Percentiles rank a stretch among this genome's conserved stretches.
Evolutionary conservation across 2,329 filamentous ascomycete species (phyloP).

Genomic region (Neonectria sp.): DNA sequence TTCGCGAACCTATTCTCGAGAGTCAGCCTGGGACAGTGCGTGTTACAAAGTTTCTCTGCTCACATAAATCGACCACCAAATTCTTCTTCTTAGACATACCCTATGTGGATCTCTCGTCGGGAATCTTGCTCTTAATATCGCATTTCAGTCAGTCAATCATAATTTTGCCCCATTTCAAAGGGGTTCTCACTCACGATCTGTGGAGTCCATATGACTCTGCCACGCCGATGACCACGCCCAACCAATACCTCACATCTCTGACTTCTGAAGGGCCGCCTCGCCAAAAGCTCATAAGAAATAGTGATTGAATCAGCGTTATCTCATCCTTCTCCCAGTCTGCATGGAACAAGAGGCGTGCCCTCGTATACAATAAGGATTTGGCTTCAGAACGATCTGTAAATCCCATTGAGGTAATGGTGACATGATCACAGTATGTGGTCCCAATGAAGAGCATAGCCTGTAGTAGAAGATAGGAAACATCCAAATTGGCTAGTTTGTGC

Average conservation of each 20-base stretch:
- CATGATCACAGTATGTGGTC: constrained; percentile 66
- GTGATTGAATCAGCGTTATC: constrained; percentile 63
- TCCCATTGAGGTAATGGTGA: constrained; percentile 59
- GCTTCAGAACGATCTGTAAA: constrained; percentile 65
- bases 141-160: too few species aligned
- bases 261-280: constrained; percentile 63
- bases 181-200: constrained; percentile 51
- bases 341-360: constrained; percentile 67
- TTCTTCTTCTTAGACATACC: constrained; percentile 58
- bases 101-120: constrained; percentile 46
- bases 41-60: too few species aligned
- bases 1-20: constrained; percentile 57
- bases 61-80: constrained; percentile 70
- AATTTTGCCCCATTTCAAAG: too few species aligned
- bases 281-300: constrained; percentile 72
- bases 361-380: constrained; percentile 65
- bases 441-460: constrained; percentile 70
- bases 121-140: constrained; percentile 51
- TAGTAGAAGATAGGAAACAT: constrained; percentile 64
- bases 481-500: constrained; percentile 55
- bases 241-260: constrained; percentile 64
- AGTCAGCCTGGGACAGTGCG: neutral
- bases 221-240: constrained; percentile 65
- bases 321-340: constrained; percentile 67
- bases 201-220: constrained; percentile 66